Base-by-base conservation (phyloP, 2,329 filamentous ascomycete species). In the Talaromyces sp. region DNA sequence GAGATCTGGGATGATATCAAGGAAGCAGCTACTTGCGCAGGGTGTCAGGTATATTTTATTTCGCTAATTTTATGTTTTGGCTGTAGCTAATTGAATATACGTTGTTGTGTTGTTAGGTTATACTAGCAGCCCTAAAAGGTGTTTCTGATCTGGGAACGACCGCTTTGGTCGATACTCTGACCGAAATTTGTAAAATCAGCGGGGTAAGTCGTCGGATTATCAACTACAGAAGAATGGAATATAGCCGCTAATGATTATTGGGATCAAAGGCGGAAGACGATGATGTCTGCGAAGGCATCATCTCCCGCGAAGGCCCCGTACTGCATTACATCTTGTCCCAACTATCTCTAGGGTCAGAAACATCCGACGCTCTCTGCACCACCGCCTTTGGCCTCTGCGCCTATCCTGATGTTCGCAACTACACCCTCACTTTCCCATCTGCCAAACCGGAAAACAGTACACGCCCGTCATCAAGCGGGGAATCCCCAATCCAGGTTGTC, bases 201-300 rank as follows among this genome's bases (percentile, higher is more conserved):
- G 71, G 73, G 63, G 73, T 76, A 61, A 54, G 72, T 13, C n/a
- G n/a, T 63, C 19, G 9, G 4, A 39, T 3, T 5, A 11, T 8
- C 28, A 5, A 3, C 3, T 9, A 13, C 4, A 17, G 15, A 44
- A 9, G 11, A 47, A 15, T 22, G 11, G 0, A 19, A 3, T 2
- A 11, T 13, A 47, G 30, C 61, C 19, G 13, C 54, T 56, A 13
- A 42, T 25, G 11, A 10, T 19, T 2, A 39, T 19, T 19, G 13
- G 0, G 0, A n/a, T 8, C 15, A 5, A 42, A 82, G 77, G 71
- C 76, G 39, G 77, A 82, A 67, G 82, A 85, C 57, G 70, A 75
- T 36, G 83, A 86, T 68, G 83, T 85, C 28, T 85, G 83, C 63
- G 74, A 77, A 5, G 84, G 83, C 11, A 73, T 80, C 3, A 76